phyloP scores from a whole-genome alignment of 2,329 filamentous ascomycete genomes.

The Calonectria pseudoturangicola region DNA sequence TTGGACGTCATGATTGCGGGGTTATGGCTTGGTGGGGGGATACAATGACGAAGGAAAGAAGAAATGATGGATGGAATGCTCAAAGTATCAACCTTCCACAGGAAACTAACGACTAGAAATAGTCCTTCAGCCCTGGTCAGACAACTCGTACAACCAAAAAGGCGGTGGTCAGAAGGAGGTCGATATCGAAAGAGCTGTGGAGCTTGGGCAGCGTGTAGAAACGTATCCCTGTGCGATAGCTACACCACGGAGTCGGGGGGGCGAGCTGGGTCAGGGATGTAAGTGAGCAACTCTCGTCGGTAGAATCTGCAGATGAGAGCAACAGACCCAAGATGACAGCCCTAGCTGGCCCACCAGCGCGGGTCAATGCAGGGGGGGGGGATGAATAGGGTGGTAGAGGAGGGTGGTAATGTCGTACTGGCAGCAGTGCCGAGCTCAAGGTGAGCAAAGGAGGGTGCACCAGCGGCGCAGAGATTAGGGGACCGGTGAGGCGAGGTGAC shows the following conservation, averaged over 20 bases:
- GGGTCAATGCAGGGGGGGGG: conserved; percentile 47
- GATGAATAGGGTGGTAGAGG: conserved; percentile 29
- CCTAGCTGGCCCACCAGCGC: conserved; percentile 49
- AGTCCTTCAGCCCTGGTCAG: conserved; percentile 48
- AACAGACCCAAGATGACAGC: conserved; percentile 47
- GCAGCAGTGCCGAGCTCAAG: conserved; percentile 39
- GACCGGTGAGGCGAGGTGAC: conserved; percentile 39
- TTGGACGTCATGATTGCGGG: conserved; percentile 54
- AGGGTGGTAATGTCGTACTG: conserved; percentile 28
- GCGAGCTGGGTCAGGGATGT: conserved; percentile 40
- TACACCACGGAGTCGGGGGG: conserved; percentile 45
- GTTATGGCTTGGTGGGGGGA: conserved; percentile 38
- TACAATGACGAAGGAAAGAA: conserved; percentile 33
- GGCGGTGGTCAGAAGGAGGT: conserved; percentile 53
- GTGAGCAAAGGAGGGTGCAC: conserved; percentile 37
- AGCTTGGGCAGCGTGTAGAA: conserved; percentile 43
- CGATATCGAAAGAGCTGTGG: conserved; percentile 54
- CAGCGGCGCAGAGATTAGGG: conserved; percentile 20
- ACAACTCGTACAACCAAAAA: conserved; percentile 51
- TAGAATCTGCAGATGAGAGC: conserved; percentile 43
- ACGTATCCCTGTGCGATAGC: conserved; percentile 47
- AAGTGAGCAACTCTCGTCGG: conserved; percentile 36
- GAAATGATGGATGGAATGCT: conserved; percentile 39
- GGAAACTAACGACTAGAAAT: conserved; percentile 47
- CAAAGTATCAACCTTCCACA: conserved; percentile 34